Conservation (phyloP, 1,139 yeast genomes). For the Pneumocystis wakefieldiae region DNA sequence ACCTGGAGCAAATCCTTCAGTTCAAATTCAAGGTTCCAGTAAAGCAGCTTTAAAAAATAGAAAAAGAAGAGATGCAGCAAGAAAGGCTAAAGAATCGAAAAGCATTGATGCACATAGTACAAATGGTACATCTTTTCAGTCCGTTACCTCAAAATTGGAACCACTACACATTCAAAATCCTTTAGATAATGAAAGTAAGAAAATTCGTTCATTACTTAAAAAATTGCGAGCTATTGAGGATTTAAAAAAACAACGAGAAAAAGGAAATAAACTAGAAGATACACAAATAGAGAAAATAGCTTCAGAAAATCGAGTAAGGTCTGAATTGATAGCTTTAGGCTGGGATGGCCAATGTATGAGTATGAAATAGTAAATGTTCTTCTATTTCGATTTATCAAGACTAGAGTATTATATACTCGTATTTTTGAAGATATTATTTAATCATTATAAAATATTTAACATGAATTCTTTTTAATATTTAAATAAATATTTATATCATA, state of each 20-base stretch:
- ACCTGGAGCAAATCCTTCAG: conserved; percentile 11
- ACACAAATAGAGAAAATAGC: conserved; percentile 82
- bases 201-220: conserved; percentile 75
- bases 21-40: conserved; percentile 21
- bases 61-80: conserved; percentile 62
- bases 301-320: conserved; percentile 25
- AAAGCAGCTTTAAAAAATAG: conserved; percentile 61
- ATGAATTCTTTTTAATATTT: not conserved
- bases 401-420: not conserved
- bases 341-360: not conserved
- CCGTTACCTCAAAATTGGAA: conserved; percentile 12
- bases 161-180: conserved; percentile 15
- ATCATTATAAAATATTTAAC: not conserved
- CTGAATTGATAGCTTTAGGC: not conserved
- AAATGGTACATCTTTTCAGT: conserved; percentile 1
- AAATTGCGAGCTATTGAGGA: conserved; percentile 88
- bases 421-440: not conserved
- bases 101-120: conserved; percentile 16
- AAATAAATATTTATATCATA: not conserved
- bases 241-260: conserved; percentile 69
- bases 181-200: conserved; percentile 58
- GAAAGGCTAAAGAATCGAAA: conserved; percentile 25
- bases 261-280: conserved; percentile 75
- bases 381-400: not conserved
- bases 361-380: not conserved